Evolutionary conservation across 371 early-diverging fungal genomes (phyloP).

Genomic region (Ordospora colligata): DNA sequence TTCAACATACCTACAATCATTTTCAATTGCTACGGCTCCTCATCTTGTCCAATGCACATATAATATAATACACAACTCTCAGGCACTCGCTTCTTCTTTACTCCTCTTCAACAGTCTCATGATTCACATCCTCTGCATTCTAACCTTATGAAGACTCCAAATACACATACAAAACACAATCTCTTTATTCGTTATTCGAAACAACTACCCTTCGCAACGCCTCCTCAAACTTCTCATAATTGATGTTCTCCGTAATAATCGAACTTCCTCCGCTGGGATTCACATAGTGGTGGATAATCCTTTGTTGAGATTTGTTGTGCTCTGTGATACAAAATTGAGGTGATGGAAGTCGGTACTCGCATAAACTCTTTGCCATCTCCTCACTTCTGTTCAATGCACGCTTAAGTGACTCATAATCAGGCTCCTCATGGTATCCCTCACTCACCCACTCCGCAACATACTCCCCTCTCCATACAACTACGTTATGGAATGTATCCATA

Average conservation of each 20-base stretch:
- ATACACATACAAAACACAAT: constrained; percentile 6
- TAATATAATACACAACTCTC: no score
- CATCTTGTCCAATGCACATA: no score
- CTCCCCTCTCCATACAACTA: constrained; percentile 84
- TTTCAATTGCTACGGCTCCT: no score
- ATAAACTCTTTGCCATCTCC: constrained; percentile 74
- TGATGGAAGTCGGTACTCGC: constrained; percentile 85
- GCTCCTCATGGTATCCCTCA: constrained; percentile 75
- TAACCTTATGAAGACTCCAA: background rate
- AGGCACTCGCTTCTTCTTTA: no score
- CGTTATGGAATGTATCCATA: constrained; percentile 93
- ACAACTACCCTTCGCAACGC: constrained; percentile 57
- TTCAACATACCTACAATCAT: background rate
- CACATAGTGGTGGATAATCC: constrained; percentile 90
- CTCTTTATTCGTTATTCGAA: constrained; percentile 28
- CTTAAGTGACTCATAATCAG: constrained; percentile 82
- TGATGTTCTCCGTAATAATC: constrained; percentile 61
- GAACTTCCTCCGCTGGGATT: constrained; percentile 82
- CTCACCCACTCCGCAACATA: constrained; percentile 81
- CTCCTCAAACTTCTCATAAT: constrained; percentile 60
- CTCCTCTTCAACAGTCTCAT: no score
- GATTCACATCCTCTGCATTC: no score
- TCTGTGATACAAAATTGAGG: constrained; percentile 94
- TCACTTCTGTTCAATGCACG: constrained; percentile 71
- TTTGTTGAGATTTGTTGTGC: constrained; percentile 91